Percentiles rank a stretch among this genome's conserved stretches.
Conservation (phyloP, 495 filamentous ascomycete species). For the Aspergillus biplanus region DNA sequence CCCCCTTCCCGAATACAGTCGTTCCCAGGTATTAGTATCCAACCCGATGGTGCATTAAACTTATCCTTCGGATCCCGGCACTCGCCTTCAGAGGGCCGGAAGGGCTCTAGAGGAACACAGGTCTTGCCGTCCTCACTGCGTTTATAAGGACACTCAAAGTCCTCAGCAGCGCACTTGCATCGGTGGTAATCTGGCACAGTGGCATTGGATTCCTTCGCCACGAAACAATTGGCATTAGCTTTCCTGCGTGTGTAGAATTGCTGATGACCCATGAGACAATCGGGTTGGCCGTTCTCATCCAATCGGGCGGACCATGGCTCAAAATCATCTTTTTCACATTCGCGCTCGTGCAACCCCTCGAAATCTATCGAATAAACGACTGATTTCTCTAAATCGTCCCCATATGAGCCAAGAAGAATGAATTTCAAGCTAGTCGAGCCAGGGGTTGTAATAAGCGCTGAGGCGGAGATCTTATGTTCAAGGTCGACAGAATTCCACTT, state of each 20-base stretch:
- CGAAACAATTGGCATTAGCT: slow-evolving; percentile 83
- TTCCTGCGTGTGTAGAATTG: slow-evolving; percentile 83
- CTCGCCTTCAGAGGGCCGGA: slow-evolving; percentile 56
- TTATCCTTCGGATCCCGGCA: slow-evolving; percentile 70
- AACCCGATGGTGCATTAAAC: slow-evolving; percentile 85
- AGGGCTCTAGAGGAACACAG: slow-evolving; percentile 63
- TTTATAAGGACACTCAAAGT: slow-evolving; percentile 96
- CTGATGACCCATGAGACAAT: slow-evolving; percentile 93
- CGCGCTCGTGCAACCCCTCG: slow-evolving; percentile 73
- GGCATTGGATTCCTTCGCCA: slow-evolving; percentile 82
- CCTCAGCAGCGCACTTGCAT: slow-evolving; percentile 78
- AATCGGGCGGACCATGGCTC: slow-evolving; percentile 85
- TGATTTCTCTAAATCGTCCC: slow-evolving; percentile 43
- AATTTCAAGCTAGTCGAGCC: slow-evolving; percentile 94
- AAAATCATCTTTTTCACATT: slow-evolving; percentile 80
- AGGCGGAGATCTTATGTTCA: slow-evolving; percentile 62
- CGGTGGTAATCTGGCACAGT: slow-evolving; percentile 61
- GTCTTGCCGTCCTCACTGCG: slow-evolving; percentile 61
- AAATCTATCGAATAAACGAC: slow-evolving; percentile 80
- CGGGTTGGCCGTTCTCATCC: slow-evolving; percentile 76
- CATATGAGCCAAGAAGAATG: slow-evolving; percentile 61
- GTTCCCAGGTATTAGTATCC: slow-evolving; percentile 90
- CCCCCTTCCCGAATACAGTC: slow-evolving; percentile 67
- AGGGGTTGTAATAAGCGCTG: slow-evolving; percentile 78
- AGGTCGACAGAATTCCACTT: slow-evolving; percentile 72